These are phyloP conservation scores for Gamarada debralockiae DNA, from an alignment of 495 filamentous ascomycete species.

Conservation along the genomic window DNA sequence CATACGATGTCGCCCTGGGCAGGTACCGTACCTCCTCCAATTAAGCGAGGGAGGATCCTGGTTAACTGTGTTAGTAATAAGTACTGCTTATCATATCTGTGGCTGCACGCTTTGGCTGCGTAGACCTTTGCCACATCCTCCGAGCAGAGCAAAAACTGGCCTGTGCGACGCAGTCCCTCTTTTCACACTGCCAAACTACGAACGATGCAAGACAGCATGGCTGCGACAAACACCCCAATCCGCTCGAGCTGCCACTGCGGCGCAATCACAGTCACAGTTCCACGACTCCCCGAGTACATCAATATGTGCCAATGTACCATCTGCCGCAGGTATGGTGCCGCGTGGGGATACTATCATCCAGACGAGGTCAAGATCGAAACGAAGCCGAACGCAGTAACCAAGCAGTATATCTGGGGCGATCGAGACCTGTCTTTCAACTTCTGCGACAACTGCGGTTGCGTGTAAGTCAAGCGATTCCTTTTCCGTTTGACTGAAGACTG, in stretches of 20 bases:
- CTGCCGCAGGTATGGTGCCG: constrained; percentile 30
- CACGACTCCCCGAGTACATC: constrained; percentile 26
- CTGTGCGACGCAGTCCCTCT: no score
- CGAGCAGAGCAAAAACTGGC: no score
- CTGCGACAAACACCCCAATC: constrained; percentile 12
- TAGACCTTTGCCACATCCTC: no score
- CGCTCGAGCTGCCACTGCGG: constrained; percentile 32
- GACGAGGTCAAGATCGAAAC: constrained; percentile 27
- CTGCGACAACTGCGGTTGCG: constrained; percentile 19
- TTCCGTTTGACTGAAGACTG: constrained; percentile 14
- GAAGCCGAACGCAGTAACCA: constrained; percentile 20
- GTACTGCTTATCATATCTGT: no score
- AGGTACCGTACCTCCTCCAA: no score
- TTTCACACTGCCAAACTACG: constrained; percentile 12
- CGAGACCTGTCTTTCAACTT: constrained; percentile 19
- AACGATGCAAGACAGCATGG: constrained; percentile 17
- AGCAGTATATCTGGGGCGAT: constrained; percentile 21
- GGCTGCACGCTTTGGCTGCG: no score
- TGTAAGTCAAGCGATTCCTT: constrained; percentile 20
- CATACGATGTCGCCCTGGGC: no score
- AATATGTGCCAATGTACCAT: constrained; percentile 34
- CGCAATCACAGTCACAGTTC: constrained; percentile 28
- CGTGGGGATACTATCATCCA: constrained; percentile 32
- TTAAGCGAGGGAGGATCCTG: no score
- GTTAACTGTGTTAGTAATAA: no score